Evolutionary conservation across 2,329 filamentous ascomycete species (phyloP).

Genomic region (Trichophyton rubrum): DNA sequence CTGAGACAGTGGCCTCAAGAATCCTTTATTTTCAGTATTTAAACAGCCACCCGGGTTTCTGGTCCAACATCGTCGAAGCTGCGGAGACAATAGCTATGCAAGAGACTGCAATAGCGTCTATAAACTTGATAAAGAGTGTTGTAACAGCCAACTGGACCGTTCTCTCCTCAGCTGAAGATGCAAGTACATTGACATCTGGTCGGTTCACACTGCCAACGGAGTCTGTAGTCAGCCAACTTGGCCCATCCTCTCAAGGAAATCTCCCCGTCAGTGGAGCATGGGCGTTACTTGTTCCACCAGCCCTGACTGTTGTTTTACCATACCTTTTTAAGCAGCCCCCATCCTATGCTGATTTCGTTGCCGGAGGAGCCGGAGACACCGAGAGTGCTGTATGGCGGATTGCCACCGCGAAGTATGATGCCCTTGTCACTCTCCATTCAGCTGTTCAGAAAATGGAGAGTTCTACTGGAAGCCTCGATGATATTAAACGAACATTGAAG

Average conservation of each 20-base stretch:
- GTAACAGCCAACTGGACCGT: constrained; percentile 44
- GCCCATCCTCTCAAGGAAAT: constrained; percentile 23
- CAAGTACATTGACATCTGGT: constrained; percentile 12
- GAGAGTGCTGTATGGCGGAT: constrained; percentile 47
- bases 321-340: constrained; percentile 46
- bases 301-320: constrained; percentile 40
- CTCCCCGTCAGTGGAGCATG: constrained; percentile 37
- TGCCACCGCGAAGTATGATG: constrained; percentile 46
- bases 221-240: constrained; percentile 25
- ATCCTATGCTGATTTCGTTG: constrained; percentile 46
- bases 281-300: constrained; percentile 41
- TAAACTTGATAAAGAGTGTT: constrained; percentile 40
- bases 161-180: constrained; percentile 21
- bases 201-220: constrained; percentile 32
- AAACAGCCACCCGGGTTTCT: constrained; percentile 39
- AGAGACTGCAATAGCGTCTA: constrained; percentile 44
- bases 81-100: constrained; percentile 47
- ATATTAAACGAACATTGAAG: constrained; percentile 29
- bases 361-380: constrained; percentile 42
- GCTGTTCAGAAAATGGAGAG: constrained; percentile 29
- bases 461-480: constrained; percentile 24
- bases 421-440: constrained; percentile 38
- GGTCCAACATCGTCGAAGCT: constrained; percentile 39
- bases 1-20: constrained; percentile 42
- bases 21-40: constrained; percentile 44